Base-by-base conservation (phyloP, 495 filamentous ascomycete species). In the Cudoniella acicularis region DNA sequence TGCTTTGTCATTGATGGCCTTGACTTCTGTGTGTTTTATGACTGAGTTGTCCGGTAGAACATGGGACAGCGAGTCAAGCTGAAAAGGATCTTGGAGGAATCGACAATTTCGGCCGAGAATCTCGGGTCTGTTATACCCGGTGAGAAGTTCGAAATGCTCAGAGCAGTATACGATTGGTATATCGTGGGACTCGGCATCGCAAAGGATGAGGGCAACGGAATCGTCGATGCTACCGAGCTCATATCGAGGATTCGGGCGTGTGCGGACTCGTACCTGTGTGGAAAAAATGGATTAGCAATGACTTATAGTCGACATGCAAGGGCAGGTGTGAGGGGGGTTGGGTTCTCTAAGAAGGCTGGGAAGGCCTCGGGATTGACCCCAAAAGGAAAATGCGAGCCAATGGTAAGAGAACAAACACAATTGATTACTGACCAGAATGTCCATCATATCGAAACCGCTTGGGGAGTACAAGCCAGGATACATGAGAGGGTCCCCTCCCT, bases 81-180 rank as follows among this genome's bases (percentile, higher is more conserved):
- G 16, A 4, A 24, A 24, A 3, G 77, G 77, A 6, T 73, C 66
- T 64, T 82, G 79, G 20, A 82, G 61, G 54, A 82, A 80, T n/a
- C 79, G 78, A 53, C 78, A 81, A 65, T 82, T 82, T 17, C 62
- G 54, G 0, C 77, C 76, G n/a, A 77, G 27, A 10, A 76, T 67
- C 56, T 82, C 77, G 27, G 48, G 22, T 1, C 41, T 42, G 2
- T 67, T 49, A 59, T 81, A 82, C 4, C 78, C 78, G 0, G 78
- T 79, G 53, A 81, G 63, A 13, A 67, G 49, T 30, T 61, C 57
- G 66, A 79, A 81, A 2, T 72, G 36, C 3, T 73, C 69, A 13
- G 77, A 76, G 10, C 72, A 74, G 56, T 82, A 82, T 17, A 81
- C 68, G 48, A 82, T 75, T 24, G 79, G 78, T 20, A 61, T 64